Conservation (phyloP, 169 alveolate genomes). For the Perkinsus chesapeaki region DNA sequence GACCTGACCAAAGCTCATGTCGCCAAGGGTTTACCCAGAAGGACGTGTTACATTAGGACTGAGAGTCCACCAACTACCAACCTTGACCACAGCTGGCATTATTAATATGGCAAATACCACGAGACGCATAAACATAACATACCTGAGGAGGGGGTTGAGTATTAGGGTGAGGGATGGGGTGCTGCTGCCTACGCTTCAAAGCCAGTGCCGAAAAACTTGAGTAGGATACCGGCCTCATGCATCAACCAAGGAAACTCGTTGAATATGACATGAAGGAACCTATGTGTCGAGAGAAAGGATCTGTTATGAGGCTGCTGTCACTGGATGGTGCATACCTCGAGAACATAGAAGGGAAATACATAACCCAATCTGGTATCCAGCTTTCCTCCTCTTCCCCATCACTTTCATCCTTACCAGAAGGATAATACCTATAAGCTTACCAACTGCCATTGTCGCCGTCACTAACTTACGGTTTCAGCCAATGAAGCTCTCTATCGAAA, state of each 20-base stretch:
- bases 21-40: not conserved
- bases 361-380: not conserved
- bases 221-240: not conserved
- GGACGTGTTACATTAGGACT: not conserved
- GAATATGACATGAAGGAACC: not conserved
- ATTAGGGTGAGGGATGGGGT: not conserved
- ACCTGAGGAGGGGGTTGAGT: not conserved
- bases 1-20: not conserved
- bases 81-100: not conserved
- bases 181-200: not conserved
- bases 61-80: not conserved
- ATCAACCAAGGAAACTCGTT: not conserved
- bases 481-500: not conserved
- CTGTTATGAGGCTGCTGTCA: not conserved
- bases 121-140: not conserved
- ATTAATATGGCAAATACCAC: not conserved
- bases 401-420: not conserved
- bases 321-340: not conserved
- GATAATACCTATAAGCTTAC: too few relatives aligned
- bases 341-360: not conserved
- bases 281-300: not conserved
- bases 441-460: not conserved
- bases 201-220: not conserved
- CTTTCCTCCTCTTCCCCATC: not conserved
- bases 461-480: not conserved